Conservation (phyloP, 306 rosid species). For the Cucumis melo region DNA sequence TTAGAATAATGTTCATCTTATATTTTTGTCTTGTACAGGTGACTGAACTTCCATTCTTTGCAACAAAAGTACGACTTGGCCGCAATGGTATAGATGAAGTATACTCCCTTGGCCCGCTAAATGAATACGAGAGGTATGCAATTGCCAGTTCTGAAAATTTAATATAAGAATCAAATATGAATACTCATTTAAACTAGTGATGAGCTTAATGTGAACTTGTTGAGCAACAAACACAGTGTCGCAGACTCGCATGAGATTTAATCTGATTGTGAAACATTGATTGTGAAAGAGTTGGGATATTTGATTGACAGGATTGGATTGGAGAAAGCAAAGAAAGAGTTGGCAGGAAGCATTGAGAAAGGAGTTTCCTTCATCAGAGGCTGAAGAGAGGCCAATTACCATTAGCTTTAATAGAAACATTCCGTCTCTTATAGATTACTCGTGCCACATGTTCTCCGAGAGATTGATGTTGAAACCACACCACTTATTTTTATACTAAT, state of each 20-base stretch:
- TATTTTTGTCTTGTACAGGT: not conserved
- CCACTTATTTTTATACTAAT: not conserved
- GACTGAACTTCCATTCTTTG: conserved; percentile 7
- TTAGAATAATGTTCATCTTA: not conserved
- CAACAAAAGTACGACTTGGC: conserved; percentile 1
- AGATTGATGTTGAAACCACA: not conserved
- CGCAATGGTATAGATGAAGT: conserved; percentile 5
- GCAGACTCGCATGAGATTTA: not conserved
- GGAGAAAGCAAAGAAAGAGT: conserved; percentile 8
- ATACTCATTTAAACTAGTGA: not conserved
- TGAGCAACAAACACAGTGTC: not conserved
- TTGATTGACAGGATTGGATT: conserved; percentile 10
- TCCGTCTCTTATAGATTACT: not conserved
- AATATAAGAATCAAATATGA: not conserved
- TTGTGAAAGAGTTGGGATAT: not conserved
- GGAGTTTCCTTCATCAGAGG: conserved; percentile 3
- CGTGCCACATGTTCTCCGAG: not conserved
- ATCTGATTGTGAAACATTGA: not conserved
- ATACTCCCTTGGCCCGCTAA: not conserved
- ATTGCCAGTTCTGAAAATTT: not conserved
- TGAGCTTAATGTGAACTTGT: not conserved
- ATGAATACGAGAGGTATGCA: not conserved
- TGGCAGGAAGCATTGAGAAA: conserved; percentile 9
- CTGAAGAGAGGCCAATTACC: not conserved
- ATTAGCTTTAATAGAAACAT: not conserved